Percentiles rank a stretch among this genome's conserved stretches.
phyloP scores from a whole-genome alignment of 176 grass and related monocot genomes.

The Zoysia pacifica region DNA sequence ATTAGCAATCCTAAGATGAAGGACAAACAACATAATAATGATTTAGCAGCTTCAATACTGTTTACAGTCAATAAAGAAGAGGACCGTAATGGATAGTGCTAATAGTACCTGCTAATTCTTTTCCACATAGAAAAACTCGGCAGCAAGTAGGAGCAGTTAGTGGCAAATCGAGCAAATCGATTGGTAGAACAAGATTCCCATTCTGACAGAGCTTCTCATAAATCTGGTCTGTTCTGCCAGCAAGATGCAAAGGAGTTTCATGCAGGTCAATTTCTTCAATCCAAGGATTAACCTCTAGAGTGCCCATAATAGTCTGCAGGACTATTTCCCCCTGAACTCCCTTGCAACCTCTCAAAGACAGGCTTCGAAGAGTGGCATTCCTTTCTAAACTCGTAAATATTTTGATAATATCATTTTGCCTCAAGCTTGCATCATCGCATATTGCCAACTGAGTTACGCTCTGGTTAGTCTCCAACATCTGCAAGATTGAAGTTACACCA shows the following conservation, averaged over 20 bases:
- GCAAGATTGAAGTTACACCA: slow-evolving; percentile 70
- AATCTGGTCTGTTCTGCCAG: slow-evolving; percentile 59
- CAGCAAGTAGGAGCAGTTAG: slow-evolving; percentile 62
- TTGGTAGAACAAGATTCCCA: slow-evolving; percentile 51
- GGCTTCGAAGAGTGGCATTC: slow-evolving; percentile 59
- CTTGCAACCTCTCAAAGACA: slow-evolving; percentile 72
- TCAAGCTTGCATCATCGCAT: slow-evolving; percentile 67
- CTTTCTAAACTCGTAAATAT: slow-evolving; percentile 82
- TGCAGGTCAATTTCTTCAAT: slow-evolving; percentile 92
- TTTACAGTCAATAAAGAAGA: slow-evolving; percentile 13
- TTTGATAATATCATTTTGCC: slow-evolving; percentile 65
- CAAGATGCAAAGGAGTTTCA: slow-evolving; percentile 75
- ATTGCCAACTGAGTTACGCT: slow-evolving; percentile 62
- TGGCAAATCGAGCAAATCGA: slow-evolving; percentile 75
- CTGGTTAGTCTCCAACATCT: slow-evolving; percentile 87
- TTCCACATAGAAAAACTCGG: slow-evolving; percentile 69
- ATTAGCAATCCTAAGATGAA: slow-evolving; percentile 4
- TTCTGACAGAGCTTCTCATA: slow-evolving; percentile 95
- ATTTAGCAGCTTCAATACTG: background rate
- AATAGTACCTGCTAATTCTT: slow-evolving; percentile 63
- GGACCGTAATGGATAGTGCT: background rate
- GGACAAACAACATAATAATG: background rate
- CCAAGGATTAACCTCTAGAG: slow-evolving; percentile 88
- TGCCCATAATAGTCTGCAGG: slow-evolving; percentile 69
- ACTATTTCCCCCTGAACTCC: slow-evolving; percentile 77